phyloP scores from a whole-genome alignment of 768 basidiomycete species.

The Tephrocybe rancida region DNA sequence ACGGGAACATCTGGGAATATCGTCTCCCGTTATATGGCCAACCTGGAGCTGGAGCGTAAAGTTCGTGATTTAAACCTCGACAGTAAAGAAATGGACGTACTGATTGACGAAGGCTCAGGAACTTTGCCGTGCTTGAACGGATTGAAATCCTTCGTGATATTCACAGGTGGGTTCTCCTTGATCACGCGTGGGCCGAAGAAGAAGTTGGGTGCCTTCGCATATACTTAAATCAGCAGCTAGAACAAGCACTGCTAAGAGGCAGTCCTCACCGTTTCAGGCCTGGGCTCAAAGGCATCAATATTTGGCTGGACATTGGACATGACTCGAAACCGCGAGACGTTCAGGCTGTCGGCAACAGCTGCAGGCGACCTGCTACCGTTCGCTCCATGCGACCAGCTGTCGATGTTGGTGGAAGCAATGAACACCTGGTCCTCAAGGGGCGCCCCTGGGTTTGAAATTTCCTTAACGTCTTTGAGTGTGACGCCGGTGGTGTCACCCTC shows the following conservation, averaged over 20 bases:
- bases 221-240: conserved; percentile 14
- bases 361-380: conserved; percentile 53
- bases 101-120: conserved; percentile 67
- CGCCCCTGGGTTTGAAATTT: conserved; percentile 64
- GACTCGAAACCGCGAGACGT: conserved; percentile 90
- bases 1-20: conserved; percentile 77
- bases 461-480: conserved; percentile 77
- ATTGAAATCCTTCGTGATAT: conserved; percentile 96
- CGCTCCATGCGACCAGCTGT: conserved; percentile 48
- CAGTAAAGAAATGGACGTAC: conserved; percentile 47
- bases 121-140: conserved; percentile 91
- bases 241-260: background rate
- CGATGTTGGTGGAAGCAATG: conserved; percentile 73
- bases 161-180: conserved; percentile 76
- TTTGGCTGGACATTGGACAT: conserved; percentile 83
- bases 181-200: conserved; percentile 88
- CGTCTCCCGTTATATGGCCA: conserved; percentile 95
- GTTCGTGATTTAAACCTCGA: background rate
- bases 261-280: conserved; percentile 54
- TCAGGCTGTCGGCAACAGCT: conserved; percentile 65
- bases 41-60: conserved; percentile 50
- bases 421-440: conserved; percentile 73
- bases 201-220: conserved; percentile 68
- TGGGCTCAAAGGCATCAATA: conserved; percentile 73
- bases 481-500: conserved; percentile 76